A percentile compares a stretch with the other conserved stretches of the same genome.
Evolutionary conservation across 208 protist genomes (phyloP).

Genomic region (Novymonas esmeraldas): DNA sequence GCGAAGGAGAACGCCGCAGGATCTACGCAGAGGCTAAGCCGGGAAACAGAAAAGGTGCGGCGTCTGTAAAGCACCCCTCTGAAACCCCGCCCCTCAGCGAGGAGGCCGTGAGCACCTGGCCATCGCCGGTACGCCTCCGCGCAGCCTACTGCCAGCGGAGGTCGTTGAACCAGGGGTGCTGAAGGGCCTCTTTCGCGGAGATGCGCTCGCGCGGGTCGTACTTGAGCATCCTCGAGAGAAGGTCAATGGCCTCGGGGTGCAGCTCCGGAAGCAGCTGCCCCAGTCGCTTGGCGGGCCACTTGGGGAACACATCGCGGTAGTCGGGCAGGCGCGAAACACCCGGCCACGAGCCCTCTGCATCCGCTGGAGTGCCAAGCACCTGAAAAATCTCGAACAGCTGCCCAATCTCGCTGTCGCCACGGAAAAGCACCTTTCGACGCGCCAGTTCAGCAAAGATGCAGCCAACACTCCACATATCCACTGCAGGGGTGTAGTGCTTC

Average conservation of each 20-base stretch:
- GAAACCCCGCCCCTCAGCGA: background rate
- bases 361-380: conserved; percentile 95
- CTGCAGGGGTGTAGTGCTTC: conserved; percentile 98
- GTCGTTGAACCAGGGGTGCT: conserved; percentile 92
- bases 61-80: conserved; percentile 4
- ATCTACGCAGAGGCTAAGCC: conserved; percentile 1
- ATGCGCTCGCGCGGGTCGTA: conserved; percentile 91
- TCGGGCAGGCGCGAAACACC: conserved; percentile 97
- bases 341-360: conserved; percentile 95
- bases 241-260: conserved; percentile 80
- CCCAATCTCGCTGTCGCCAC: conserved; percentile 97
- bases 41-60: conserved; percentile 12
- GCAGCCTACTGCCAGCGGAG: conserved; percentile 40
- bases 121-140: too few relatives aligned
- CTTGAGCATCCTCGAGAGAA: conserved; percentile 89
- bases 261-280: conserved; percentile 70
- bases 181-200: conserved; percentile 88
- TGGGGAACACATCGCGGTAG: conserved; percentile 96
- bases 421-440: conserved; percentile 96
- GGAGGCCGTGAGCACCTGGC: background rate
- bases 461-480: conserved; percentile 99
- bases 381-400: conserved; percentile 99
- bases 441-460: conserved; percentile 99
- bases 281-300: conserved; percentile 87
- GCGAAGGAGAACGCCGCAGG: too few relatives aligned